A percentile compares a stretch with the other conserved stretches of the same genome.
Conservation (phyloP, 2,329 filamentous ascomycete species). For the Paracamarosporium sp. region DNA sequence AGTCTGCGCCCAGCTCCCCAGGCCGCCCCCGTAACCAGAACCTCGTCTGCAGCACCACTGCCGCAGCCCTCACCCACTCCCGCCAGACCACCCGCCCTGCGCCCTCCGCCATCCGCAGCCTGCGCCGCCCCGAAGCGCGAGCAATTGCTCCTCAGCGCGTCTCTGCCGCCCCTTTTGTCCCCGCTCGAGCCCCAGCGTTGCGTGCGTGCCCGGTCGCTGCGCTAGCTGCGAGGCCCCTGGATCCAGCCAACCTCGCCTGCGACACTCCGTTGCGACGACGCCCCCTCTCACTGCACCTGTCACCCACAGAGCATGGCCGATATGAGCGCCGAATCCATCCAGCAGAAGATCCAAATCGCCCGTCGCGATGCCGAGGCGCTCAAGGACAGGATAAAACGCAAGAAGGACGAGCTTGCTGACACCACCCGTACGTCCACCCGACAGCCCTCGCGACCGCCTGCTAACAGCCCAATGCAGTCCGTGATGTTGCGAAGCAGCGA, state of each 20-base stretch:
- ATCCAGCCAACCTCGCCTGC: slow-evolving; percentile 30
- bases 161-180: slow-evolving; percentile 22
- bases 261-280: slow-evolving; percentile 19
- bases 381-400: slow-evolving; percentile 98
- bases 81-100: slow-evolving; percentile 21
- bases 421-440: slow-evolving; percentile 79
- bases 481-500: slow-evolving; percentile 88
- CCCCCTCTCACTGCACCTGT: slow-evolving; percentile 13
- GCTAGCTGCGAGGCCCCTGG: slow-evolving; percentile 43
- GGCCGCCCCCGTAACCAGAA: slow-evolving; percentile 31
- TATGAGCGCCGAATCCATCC: slow-evolving; percentile 58
- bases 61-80: slow-evolving; percentile 26
- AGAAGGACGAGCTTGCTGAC: slow-evolving; percentile 99
- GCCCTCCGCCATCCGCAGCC: slow-evolving; percentile 17
- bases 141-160: slow-evolving; percentile 41
- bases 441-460: slow-evolving; percentile 8
- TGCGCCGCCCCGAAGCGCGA: slow-evolving; percentile 21
- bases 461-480: slow-evolving; percentile 66
- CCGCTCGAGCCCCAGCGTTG: slow-evolving; percentile 16
- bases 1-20: slow-evolving; percentile 30
- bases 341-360: slow-evolving; percentile 84
- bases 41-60: slow-evolving; percentile 36
- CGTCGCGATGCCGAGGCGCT: slow-evolving; percentile 96
- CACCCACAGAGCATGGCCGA: slow-evolving; percentile 50
- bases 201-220: slow-evolving; percentile 30